A percentile compares a stretch with the other conserved stretches of the same genome.
Evolutionary conservation across 768 basidiomycete species (phyloP).

Genomic region (Scleroderma bovista): DNA sequence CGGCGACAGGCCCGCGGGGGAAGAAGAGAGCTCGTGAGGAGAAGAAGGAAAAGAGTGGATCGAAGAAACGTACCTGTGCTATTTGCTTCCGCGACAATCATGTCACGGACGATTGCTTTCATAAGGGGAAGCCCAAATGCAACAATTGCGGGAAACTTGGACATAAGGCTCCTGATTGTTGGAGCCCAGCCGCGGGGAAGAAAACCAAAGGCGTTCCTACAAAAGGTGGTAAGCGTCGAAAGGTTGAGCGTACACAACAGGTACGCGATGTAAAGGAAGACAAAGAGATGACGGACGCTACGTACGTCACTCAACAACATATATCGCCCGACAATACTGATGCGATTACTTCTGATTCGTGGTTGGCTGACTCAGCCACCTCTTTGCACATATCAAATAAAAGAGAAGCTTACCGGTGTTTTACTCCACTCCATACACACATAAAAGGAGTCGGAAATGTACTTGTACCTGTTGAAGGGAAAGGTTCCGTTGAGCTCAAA

Average conservation of each 20-base stretch:
- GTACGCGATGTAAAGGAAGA: not conserved
- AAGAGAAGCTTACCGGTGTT: not conserved
- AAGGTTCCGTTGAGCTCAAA: not conserved
- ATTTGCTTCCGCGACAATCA: not conserved
- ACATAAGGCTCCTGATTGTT: not conserved
- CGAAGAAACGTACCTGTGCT: not conserved
- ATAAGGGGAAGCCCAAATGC: slow-evolving; percentile 2
- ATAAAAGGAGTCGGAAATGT: not conserved
- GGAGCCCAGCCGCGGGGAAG: not conserved
- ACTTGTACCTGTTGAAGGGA: not conserved
- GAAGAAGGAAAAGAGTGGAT: not conserved
- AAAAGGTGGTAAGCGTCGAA: not conserved
- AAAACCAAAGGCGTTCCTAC: not conserved
- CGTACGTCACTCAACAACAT: not conserved
- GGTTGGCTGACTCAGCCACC: not conserved
- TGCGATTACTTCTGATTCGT: slow-evolving; percentile 1
- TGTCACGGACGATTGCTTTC: not conserved
- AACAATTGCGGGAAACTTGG: not conserved
- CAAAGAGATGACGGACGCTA: not conserved
- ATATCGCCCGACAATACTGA: no score
- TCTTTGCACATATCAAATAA: no score
- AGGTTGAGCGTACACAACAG: not conserved
- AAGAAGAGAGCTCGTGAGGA: not conserved
- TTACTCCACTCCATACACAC: not conserved
- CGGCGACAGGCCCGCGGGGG: no score